Percentiles rank a stretch among this genome's conserved stretches.
Evolutionary conservation across 164 flowering plant genomes (phyloP).

Genomic region (Aristolochia contorta): DNA sequence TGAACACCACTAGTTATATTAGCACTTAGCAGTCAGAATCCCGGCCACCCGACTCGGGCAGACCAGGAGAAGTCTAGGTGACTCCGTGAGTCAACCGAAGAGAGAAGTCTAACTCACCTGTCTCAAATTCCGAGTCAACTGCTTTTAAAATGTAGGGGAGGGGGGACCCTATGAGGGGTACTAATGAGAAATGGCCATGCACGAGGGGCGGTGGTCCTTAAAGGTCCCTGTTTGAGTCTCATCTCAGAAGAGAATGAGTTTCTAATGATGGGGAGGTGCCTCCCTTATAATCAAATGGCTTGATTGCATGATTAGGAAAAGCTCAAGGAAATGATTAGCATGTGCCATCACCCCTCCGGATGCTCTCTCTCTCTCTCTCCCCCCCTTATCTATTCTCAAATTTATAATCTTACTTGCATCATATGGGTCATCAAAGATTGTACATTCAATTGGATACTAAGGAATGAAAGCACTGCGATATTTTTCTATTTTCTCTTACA

Average conservation of each 20-base stretch:
- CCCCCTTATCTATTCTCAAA: not conserved
- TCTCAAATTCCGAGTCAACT: not conserved
- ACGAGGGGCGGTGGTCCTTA: slow-evolving; percentile 3
- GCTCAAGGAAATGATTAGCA: slow-evolving; percentile 20
- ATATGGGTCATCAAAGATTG: not conserved
- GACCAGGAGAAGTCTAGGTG: not conserved
- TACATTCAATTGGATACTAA: not conserved
- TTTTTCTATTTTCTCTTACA: not conserved
- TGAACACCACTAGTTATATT: too few relatives aligned
- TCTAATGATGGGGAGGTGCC: slow-evolving; percentile 16
- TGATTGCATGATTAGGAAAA: slow-evolving; percentile 11
- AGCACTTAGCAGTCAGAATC: not conserved
- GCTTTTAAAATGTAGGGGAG: not conserved
- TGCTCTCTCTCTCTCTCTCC: not conserved
- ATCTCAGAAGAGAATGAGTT: slow-evolving; percentile 8
- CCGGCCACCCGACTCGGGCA: too few relatives aligned
- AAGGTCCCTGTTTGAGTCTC: not conserved
- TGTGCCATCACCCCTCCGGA: slow-evolving; percentile 11
- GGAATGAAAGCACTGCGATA: not conserved
- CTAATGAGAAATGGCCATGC: not conserved
- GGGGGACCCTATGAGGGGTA: too few relatives aligned
- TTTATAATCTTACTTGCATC: not conserved
- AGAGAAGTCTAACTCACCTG: not conserved
- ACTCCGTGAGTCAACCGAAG: not conserved
- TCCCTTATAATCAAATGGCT: not conserved